These are phyloP conservation scores for Mytilinidion resinicola DNA, from an alignment of 495 filamentous ascomycete species.

Conservation along the genomic window DNA sequence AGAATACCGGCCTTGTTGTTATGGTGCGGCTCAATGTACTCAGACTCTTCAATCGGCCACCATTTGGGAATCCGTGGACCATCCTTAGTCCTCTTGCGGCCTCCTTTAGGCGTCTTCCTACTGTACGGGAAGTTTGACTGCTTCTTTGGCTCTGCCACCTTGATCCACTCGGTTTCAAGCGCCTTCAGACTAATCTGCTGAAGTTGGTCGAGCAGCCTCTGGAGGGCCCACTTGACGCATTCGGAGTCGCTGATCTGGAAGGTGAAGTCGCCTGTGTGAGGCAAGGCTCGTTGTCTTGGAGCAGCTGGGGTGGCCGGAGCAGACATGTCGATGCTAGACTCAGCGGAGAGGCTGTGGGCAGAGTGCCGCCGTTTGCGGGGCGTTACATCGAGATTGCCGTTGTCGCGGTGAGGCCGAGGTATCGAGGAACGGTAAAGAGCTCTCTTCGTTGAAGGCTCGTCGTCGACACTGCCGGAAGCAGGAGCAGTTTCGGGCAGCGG, in stretches of 20 bases:
- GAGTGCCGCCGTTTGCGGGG: no score
- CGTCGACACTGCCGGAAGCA: background rate
- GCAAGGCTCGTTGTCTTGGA: no score
- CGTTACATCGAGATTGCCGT: no score
- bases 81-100: background rate
- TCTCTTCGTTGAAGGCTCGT: background rate
- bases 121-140: conserved; percentile 73
- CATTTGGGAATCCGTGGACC: conserved; percentile 54
- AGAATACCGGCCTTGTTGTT: conserved; percentile 60
- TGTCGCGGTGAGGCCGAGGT: no score
- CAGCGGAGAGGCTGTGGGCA: no score
- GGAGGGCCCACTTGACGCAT: conserved; percentile 41
- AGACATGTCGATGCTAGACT: no score
- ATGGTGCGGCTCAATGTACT: conserved; percentile 84
- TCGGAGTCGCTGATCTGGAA: conserved; percentile 6
- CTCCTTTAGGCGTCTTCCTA: background rate
- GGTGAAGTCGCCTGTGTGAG: background rate
- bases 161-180: conserved; percentile 75
- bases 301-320: no score
- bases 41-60: conserved; percentile 63
- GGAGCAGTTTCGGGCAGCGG: background rate
- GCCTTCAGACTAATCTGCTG: conserved; percentile 70
- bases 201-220: conserved; percentile 57
- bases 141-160: conserved; percentile 78
- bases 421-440: no score